Percentiles rank a stretch among this genome's conserved stretches.
phyloP scores from a whole-genome alignment of 345 rosid species.

The Gossypium arboreum region DNA sequence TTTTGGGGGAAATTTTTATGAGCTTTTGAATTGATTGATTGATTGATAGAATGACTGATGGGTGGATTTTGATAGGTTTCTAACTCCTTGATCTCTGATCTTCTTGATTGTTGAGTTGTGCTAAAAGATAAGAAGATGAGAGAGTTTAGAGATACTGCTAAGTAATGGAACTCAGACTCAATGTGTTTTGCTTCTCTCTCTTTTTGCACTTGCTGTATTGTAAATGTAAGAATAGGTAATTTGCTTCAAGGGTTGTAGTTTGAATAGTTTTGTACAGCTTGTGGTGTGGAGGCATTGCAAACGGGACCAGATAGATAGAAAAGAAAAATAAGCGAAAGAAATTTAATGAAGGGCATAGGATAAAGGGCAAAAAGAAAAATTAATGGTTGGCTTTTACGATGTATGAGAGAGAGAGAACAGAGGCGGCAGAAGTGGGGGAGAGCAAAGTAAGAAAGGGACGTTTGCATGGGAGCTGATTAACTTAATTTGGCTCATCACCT shows the following conservation, averaged over 20 bases:
- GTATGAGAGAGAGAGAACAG: conserved; percentile 28
- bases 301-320: neutral
- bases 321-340: neutral
- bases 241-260: no score
- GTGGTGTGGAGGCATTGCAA: no score
- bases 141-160: conserved; percentile 10
- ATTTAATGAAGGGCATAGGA: conserved; percentile 11
- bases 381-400: conserved; percentile 44
- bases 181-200: conserved; percentile 6
- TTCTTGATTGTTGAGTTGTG: conserved; percentile 56
- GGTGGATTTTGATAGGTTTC: conserved; percentile 28
- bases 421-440: conserved; percentile 94
- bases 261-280: no score
- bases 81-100: conserved; percentile 53
- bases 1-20: conserved; percentile 5
- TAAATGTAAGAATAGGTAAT: no score
- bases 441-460: conserved; percentile 80
- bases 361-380: conserved; percentile 20
- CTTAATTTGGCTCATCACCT: conserved; percentile 68
- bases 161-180: conserved; percentile 19
- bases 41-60: conserved; percentile 62
- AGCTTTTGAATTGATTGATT: conserved; percentile 62
- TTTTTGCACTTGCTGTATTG: no score
- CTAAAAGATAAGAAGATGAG: conserved; percentile 17
- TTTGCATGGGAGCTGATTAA: conserved; percentile 80